Evolutionary conservation across 140 eudicot species (phyloP).

Genomic region (Ambrosia hybrid): DNA sequence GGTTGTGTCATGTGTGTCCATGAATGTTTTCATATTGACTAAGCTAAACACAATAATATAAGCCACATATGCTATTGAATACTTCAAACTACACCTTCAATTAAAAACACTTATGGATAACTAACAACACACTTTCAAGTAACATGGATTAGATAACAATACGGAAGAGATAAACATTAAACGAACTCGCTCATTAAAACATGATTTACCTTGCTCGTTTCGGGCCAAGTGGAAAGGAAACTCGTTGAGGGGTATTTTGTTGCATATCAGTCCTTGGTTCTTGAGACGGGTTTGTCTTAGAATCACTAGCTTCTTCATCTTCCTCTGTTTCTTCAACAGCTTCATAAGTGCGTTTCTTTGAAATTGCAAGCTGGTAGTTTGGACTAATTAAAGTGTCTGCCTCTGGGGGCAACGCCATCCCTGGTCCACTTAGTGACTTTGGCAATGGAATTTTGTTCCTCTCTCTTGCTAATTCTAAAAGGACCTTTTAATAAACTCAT

Average conservation of each 20-base stretch:
- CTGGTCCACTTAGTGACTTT: conserved; percentile 52
- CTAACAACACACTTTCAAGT: conserved; percentile 10
- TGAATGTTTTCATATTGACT: not conserved
- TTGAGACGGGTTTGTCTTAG: conserved; percentile 48
- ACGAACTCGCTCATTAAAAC: not conserved
- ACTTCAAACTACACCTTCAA: not conserved
- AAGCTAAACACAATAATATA: conserved; percentile 7
- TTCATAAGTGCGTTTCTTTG: conserved; percentile 51
- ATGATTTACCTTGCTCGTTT: conserved; percentile 55
- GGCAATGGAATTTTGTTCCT: conserved; percentile 79
- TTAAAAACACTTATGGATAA: conserved; percentile 5
- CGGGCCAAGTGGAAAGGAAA: conserved; percentile 75
- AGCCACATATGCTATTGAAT: not conserved
- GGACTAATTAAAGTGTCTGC: conserved; percentile 79
- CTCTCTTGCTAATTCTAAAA: conserved; percentile 76
- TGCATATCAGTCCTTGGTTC: conserved; percentile 54
- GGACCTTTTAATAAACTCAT: conserved; percentile 39
- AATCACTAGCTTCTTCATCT: conserved; percentile 64
- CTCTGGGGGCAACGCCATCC: conserved; percentile 75
- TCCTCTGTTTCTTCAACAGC: conserved; percentile 79
- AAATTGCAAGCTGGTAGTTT: conserved; percentile 70
- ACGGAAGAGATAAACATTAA: not conserved
- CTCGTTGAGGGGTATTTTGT: conserved; percentile 61
- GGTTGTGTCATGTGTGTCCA: not conserved
- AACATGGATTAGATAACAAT: not conserved